Conservation (phyloP, 1,284 basidiomycete species). For the Inonotus hispidus region DNA sequence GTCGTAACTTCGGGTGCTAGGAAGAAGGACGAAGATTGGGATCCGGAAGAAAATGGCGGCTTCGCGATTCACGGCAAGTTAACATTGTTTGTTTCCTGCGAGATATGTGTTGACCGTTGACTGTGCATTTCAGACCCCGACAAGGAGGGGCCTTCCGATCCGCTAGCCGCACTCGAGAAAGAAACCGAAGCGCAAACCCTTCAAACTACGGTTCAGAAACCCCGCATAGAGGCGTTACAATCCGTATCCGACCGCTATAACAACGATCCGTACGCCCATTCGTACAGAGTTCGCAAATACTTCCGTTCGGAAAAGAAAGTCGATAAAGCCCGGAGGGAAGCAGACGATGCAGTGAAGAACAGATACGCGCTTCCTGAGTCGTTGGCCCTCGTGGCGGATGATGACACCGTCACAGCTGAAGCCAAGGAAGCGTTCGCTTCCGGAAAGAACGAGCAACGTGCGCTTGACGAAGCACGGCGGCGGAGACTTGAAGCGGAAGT, state of each 20-base stretch:
- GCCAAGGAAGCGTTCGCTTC: conserved; percentile 60
- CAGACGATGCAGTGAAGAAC: conserved; percentile 65
- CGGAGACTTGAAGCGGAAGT: conserved; percentile 38
- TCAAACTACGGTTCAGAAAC: conserved; percentile 64
- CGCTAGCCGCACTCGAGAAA: conserved; percentile 86
- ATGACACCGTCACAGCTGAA: conserved; percentile 45
- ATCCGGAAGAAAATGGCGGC: conserved; percentile 92
- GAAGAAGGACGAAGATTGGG: conserved; percentile 92
- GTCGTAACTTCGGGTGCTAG: conserved; percentile 88
- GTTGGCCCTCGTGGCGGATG: conserved; percentile 55
- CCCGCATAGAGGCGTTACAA: conserved; percentile 76
- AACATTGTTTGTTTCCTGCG: not conserved
- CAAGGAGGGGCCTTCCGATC: conserved; percentile 60
- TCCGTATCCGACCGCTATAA: conserved; percentile 68
- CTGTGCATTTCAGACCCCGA: conserved; percentile 56
- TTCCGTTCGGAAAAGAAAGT: conserved; percentile 86
- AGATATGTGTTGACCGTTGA: not conserved
- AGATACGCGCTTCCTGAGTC: conserved; percentile 69
- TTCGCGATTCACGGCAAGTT: conserved; percentile 77
- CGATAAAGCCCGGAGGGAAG: conserved; percentile 55
- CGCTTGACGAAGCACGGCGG: conserved; percentile 40
- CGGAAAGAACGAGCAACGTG: conserved; percentile 39
- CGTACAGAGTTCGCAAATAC: conserved; percentile 64
- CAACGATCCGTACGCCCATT: conserved; percentile 81
- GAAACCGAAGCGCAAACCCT: conserved; percentile 72